Percentiles rank a stretch among this genome's conserved stretches.
These are phyloP conservation scores for Cutaneotrichosporon dermatis DNA, from an alignment of 1,284 basidiomycete species.

Conservation along the genomic window DNA sequence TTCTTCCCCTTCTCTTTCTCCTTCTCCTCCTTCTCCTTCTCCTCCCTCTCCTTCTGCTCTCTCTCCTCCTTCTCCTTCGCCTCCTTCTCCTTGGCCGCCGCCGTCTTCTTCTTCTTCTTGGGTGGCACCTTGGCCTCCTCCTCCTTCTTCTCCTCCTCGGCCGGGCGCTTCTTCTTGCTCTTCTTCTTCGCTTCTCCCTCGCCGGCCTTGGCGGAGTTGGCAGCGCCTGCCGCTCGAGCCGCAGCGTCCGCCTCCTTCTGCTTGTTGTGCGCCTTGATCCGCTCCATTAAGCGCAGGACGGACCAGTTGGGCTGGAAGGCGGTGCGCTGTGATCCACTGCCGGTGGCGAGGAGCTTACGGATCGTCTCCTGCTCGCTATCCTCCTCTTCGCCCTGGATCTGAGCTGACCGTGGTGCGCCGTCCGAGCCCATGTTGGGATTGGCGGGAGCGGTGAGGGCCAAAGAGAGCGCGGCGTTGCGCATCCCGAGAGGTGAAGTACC, in stretches of 20 bases:
- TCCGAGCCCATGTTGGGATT: conserved; percentile 36
- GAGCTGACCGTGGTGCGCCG: conserved; percentile 28
- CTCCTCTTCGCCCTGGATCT: conserved; percentile 15
- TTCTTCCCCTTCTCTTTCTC: conserved; percentile 14
- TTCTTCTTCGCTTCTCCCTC: conserved; percentile 12
- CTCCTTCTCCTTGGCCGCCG: conserved; percentile 1
- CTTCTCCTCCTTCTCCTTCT: conserved; percentile 9
- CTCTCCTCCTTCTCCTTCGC: conserved; percentile 12
- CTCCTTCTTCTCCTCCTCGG: conserved; percentile 7
- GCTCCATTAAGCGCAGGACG: conserved; percentile 35
- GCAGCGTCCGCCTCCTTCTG: conserved; percentile 17
- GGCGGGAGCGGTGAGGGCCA: conserved; percentile 43
- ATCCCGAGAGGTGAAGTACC: conserved; percentile 47
- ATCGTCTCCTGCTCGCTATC: conserved; percentile 31
- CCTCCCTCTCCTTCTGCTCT: conserved; percentile 9
- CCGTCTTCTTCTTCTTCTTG: conserved; percentile 14
- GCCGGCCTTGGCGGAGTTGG: background rate
- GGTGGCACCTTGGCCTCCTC: background rate
- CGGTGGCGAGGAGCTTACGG: conserved; percentile 35
- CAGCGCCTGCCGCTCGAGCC: conserved; percentile 8
- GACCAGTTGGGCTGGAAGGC: conserved; percentile 41
- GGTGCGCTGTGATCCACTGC: conserved; percentile 17
- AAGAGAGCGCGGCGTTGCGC: conserved; percentile 46
- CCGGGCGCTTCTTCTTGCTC: conserved; percentile 13
- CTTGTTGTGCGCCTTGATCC: conserved; percentile 18